phyloP scores from a whole-genome alignment of 352 stramenopile species.

The Pythium biforme region DNA sequence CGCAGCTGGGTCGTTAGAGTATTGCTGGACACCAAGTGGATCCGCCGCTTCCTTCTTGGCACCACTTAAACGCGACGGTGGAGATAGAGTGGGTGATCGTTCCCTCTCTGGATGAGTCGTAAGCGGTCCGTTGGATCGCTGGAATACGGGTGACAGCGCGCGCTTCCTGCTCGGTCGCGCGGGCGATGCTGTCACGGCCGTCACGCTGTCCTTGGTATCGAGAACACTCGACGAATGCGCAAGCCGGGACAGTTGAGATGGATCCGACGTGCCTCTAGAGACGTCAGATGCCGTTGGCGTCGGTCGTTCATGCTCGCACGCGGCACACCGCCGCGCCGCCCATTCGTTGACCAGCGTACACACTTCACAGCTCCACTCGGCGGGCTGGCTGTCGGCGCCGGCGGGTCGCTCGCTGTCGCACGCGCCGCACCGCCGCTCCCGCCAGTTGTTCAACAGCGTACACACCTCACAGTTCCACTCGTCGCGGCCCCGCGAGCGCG shows the following conservation, averaged over 20 bases:
- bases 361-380: slow-evolving; percentile 11
- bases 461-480: slow-evolving; percentile 75
- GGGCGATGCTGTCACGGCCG: background rate
- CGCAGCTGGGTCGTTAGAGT: background rate
- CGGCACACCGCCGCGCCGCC: slow-evolving; percentile 5
- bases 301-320: slow-evolving; percentile 20
- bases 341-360: slow-evolving; percentile 24
- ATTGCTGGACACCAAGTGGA: background rate
- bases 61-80: background rate
- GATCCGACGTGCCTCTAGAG: background rate
- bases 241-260: background rate
- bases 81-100: background rate
- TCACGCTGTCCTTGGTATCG: background rate
- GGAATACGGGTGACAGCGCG: background rate
- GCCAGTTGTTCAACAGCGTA: slow-evolving; percentile 57
- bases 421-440: slow-evolving; percentile 45
- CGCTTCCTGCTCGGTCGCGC: background rate
- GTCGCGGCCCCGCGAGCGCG: slow-evolving; percentile 1
- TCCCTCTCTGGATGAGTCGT: background rate
- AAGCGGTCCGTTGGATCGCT: background rate
- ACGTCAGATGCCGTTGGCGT: background rate
- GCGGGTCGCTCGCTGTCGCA: slow-evolving; percentile 46
- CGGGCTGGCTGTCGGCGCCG: slow-evolving; percentile 8
- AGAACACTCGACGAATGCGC: background rate
- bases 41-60: background rate